Evolutionary conservation across 768 basidiomycete genomes (phyloP), one percentile per base, ranked within the genome.

Genomic region (Boletus pseudopeckii): DNA sequence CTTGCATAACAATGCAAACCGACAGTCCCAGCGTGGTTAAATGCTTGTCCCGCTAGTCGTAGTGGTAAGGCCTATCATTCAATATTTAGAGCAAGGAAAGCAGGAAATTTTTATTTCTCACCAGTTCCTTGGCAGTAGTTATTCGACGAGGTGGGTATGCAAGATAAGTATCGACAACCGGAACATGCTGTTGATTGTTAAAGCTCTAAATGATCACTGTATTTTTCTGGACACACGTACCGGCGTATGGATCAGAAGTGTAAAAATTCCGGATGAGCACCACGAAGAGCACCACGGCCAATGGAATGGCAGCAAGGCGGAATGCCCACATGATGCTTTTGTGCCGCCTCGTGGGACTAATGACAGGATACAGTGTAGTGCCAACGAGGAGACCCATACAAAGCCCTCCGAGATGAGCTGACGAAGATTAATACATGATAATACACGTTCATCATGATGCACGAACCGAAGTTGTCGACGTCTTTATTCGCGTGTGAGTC

Each of bases 241-340:
- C 91, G 13, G 85, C 85, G 65, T 89, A 88, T 30, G 94, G 91
- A 68, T 97, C 80, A 41, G 82, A 83, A 1, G 83, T 92, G 67
- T 95, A 97, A 68, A 98, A 98, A 70, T 98, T 98, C 55, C 85
- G 77, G 34, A 79, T 79, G 43, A 98, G 77, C 14, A 95, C 77
- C 34, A 95, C 86, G 59, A 86, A 98, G 20, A 96, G 77, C 26
- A 96, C 71, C 28, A 96, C 66, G 3, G 86, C 82, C 32, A 96
- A 56, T 3, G 90, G 88, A 40, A 92, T 76, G 2, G 92, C 90
- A 30, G 81, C 69, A 30, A 90, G 61, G 53, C 95, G 83, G 65
- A 88, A 81, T 37, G 60, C 73, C 85, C 89, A 92, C 67, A 88
- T 82, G 43, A 91, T 78, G 18, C 78, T 66, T 49, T 79, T 79